Percentiles rank a stretch among this genome's conserved stretches.
Conservation (phyloP, 441 rosid species). For the Lepidium campestre region DNA sequence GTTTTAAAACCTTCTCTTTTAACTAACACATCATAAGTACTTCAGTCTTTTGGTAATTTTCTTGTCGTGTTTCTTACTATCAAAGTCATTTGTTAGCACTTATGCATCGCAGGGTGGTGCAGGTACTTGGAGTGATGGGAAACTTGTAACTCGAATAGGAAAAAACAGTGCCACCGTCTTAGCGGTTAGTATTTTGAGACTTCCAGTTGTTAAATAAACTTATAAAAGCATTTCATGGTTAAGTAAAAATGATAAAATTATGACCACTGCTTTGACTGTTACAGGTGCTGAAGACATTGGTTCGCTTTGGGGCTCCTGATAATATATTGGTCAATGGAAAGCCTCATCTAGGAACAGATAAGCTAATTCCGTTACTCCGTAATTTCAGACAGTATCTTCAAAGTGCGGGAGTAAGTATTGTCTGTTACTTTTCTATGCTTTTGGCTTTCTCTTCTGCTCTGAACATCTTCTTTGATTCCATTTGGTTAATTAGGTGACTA, state of each 20-base stretch:
- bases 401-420: constrained; percentile 58
- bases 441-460: neutral
- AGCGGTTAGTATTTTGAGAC: constrained; percentile 51
- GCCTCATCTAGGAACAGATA: constrained; percentile 96
- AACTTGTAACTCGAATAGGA: constrained; percentile 94
- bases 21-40: neutral
- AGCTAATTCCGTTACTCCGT: constrained; percentile 72
- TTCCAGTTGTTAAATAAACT: neutral
- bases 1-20: constrained; percentile 38
- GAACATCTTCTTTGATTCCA: neutral
- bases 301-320: constrained; percentile 88
- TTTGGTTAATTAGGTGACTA: constrained; percentile 50
- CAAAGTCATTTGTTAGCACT: constrained; percentile 55
- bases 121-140: constrained; percentile 99
- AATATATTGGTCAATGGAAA: constrained; percentile 78
- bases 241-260: neutral
- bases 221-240: neutral
- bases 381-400: constrained; percentile 81
- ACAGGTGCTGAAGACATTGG: constrained; percentile 86
- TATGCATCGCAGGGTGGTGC: constrained; percentile 99
- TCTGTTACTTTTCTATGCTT: neutral
- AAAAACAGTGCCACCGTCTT: constrained; percentile 80
- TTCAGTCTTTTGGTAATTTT: neutral
- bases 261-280: constrained; percentile 12
- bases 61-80: neutral